Conservation (phyloP, 2,329 filamentous ascomycete species). For the Teratosphaeria zuluensis region DNA sequence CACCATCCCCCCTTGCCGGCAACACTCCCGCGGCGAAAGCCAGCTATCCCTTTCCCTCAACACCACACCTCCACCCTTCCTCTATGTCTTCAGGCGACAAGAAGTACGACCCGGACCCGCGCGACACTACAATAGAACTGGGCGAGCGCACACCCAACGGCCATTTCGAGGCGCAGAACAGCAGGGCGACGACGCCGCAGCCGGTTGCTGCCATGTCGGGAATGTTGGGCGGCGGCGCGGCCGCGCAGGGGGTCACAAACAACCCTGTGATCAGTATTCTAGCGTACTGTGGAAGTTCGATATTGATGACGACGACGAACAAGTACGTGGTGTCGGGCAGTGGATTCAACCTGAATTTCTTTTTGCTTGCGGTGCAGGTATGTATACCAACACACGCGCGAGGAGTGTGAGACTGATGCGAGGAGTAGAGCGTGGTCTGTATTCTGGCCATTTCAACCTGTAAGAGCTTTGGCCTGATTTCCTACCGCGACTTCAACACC, state of each 20-base stretch:
- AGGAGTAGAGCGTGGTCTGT: constrained; percentile 52
- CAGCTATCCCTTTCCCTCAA: background rate
- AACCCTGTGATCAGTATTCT: constrained; percentile 73
- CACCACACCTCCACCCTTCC: background rate
- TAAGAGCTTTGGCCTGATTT: constrained; percentile 75
- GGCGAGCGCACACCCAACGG: constrained; percentile 49
- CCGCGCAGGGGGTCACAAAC: constrained; percentile 36
- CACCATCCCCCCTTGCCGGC: background rate
- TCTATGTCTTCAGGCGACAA: background rate
- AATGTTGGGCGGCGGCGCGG: background rate
- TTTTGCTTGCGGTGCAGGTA: constrained; percentile 89
- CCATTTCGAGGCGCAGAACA: constrained; percentile 2
- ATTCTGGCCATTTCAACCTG: constrained; percentile 72
- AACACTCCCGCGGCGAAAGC: background rate
- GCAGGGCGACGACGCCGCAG: background rate
- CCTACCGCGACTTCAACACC: constrained; percentile 70
- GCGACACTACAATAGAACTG: constrained; percentile 64
- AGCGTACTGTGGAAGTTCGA: constrained; percentile 90
- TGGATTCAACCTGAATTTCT: constrained; percentile 92
- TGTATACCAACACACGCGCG: constrained; percentile 20
- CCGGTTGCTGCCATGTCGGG: background rate
- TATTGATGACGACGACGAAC: constrained; percentile 99
- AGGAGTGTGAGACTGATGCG: background rate
- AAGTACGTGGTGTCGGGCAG: constrained; percentile 92
- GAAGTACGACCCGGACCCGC: background rate